Evolutionary conservation across 2,329 filamentous ascomycete genomes (phyloP), one percentile per base, ranked within the genome.

Genomic region (Epichloe gansuensis): DNA sequence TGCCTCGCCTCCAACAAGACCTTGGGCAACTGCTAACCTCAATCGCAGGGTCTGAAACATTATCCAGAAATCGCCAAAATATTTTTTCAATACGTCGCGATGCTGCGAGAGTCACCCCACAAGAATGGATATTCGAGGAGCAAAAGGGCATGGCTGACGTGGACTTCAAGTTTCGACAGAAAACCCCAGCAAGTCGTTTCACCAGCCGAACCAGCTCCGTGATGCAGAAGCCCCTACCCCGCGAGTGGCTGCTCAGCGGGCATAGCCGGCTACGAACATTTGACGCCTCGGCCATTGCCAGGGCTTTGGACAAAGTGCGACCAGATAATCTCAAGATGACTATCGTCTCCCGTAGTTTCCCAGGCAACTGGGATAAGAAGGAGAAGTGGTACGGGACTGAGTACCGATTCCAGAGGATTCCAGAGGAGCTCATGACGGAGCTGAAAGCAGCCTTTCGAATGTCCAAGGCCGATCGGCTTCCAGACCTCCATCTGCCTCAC

Each of bases 341-440:
- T 2, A 76, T 97, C 48, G 82, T 94, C 31, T 91, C 89, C 25
- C 87, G 90, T 63, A 85, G 87, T 8, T 86, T 84, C 59, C 91
- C 91, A 0, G 91, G 89, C 0, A 78, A 81, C 50, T 96, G 89
- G 88, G 79, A 94, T 58, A 72, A 84, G 65, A 94, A 86, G 64
- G 93, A 98, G 72, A 89, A 91, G 65, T 98, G 93, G 93, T 98
- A 98, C 61, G 91, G 91, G 8, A 98, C 93, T 0, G 91, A 97
- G 63, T 95, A 96, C 70, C 87, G 82, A 57, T 78, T 84, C 35
- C 86, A 94, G 64, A 85, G 82, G 63, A 87, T 98, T 38, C 83
- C 91, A 0, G 65, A 76, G 13, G 82, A 90, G 17, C 84, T 96
- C 60, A 74, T 95, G 65, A 71, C 75, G 11, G 83, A 88, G 49